Conservation (phyloP, 2,329 filamentous ascomycete genomes). For the Claviceps sp. region DNA sequence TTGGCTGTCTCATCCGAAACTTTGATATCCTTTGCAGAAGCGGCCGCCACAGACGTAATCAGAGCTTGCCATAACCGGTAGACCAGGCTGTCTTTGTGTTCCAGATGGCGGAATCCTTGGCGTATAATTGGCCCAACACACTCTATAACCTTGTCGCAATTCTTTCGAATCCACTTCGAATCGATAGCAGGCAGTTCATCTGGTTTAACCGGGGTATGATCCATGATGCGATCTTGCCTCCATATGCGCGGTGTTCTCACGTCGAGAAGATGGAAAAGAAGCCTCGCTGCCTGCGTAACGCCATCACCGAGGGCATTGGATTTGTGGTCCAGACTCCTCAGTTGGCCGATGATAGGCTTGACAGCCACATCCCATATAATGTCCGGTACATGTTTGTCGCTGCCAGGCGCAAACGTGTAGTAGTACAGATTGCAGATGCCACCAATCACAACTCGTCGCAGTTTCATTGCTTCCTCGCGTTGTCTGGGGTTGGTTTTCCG, state of each 20-base stretch:
- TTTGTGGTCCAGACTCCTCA: conserved; percentile 30
- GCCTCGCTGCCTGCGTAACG: conserved; percentile 45
- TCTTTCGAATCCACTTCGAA: conserved; percentile 73
- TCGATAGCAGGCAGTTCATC: conserved; percentile 79
- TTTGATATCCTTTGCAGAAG: conserved; percentile 77
- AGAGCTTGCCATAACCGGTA: conserved; percentile 48
- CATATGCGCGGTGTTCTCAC: conserved; percentile 47
- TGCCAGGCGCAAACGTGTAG: conserved; percentile 63
- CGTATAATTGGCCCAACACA: conserved; percentile 47
- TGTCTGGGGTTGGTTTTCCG: conserved; percentile 46
- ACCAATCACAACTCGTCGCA: conserved; percentile 45
- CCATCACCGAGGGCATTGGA: conserved; percentile 33
- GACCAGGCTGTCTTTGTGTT: conserved; percentile 39
- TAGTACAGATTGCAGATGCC: conserved; percentile 74
- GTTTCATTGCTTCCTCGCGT: conserved; percentile 33
- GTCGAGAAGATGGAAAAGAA: conserved; percentile 61
- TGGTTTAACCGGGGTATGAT: conserved; percentile 42
- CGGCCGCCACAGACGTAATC: conserved; percentile 48
- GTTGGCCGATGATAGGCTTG: conserved; percentile 44
- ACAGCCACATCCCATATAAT: conserved; percentile 69
- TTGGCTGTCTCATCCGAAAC: conserved; percentile 70
- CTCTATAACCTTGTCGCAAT: conserved; percentile 50
- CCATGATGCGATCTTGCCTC: conserved; percentile 59
- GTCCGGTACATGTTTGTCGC: conserved; percentile 53
- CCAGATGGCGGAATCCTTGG: conserved; percentile 48